Evolutionary conservation across 768 basidiomycete species (phyloP).

Genomic region (Lactarius sp.): DNA sequence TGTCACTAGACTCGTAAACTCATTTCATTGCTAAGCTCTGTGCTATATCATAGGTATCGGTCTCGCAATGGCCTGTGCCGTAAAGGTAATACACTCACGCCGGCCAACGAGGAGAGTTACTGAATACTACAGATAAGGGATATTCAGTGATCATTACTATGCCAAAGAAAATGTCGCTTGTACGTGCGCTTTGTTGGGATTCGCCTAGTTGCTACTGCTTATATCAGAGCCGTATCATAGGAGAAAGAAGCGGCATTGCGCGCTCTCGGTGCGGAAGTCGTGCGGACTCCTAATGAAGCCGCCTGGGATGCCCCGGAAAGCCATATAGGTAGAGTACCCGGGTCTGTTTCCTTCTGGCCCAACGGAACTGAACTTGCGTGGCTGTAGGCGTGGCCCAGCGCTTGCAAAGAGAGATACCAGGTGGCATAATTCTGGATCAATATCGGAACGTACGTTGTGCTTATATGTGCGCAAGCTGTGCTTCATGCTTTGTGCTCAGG

Average conservation of each 20-base stretch:
- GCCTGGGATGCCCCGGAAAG: slow-evolving; percentile 86
- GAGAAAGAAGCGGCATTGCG: slow-evolving; percentile 93
- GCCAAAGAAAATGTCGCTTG: slow-evolving; percentile 92
- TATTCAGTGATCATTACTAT: slow-evolving; percentile 87
- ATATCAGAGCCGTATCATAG: slow-evolving; percentile 30
- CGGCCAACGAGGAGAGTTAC: slow-evolving; percentile 35
- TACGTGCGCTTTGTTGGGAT: slow-evolving; percentile 31
- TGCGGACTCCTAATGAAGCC: slow-evolving; percentile 89
- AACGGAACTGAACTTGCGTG: slow-evolving; percentile 75
- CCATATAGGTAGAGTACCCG: slow-evolving; percentile 74
- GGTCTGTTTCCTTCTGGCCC: slow-evolving; percentile 30
- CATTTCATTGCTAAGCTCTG: not conserved
- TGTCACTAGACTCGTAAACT: not conserved
- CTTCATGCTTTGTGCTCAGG: slow-evolving; percentile 34
- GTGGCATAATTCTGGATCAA: slow-evolving; percentile 90
- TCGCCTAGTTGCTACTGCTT: not conserved
- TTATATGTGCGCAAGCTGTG: not conserved
- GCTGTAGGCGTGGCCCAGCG: slow-evolving; percentile 73
- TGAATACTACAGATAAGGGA: slow-evolving; percentile 69
- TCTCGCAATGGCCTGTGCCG: slow-evolving; percentile 85
- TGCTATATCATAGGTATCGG: slow-evolving; percentile 54
- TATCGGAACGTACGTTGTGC: slow-evolving; percentile 61
- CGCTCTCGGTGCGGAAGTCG: slow-evolving; percentile 89
- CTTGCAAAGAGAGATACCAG: slow-evolving; percentile 70
- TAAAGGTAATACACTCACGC: slow-evolving; percentile 61